Evolutionary conservation across 306 rosid species (phyloP).

Genomic region (Rosa persica): DNA sequence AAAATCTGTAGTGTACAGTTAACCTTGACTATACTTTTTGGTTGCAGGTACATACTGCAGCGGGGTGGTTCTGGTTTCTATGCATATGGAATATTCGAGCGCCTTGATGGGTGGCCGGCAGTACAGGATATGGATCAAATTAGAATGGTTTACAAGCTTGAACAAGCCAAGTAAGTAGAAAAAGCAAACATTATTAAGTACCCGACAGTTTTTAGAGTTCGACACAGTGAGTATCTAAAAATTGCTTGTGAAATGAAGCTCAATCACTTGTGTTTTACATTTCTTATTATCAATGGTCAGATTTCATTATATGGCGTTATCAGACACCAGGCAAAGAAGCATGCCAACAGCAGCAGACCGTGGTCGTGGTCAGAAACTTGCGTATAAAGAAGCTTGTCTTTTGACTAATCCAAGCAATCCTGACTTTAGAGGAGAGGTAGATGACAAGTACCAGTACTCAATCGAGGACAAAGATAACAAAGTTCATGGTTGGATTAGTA

Average conservation of each 20-base stretch:
- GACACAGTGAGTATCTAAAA: neutral
- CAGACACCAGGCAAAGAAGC: constrained; percentile 52
- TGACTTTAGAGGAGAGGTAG: constrained; percentile 65
- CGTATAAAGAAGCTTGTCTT: constrained; percentile 71
- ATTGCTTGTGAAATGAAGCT: neutral
- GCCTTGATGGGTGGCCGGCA: constrained; percentile 52
- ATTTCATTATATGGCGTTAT: constrained; percentile 67
- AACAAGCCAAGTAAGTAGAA: constrained; percentile 36
- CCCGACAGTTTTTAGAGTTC: neutral
- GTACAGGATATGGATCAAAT: constrained; percentile 39
- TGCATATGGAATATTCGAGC: constrained; percentile 54
- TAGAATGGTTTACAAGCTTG: constrained; percentile 56
- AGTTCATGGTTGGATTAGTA: constrained; percentile 70
- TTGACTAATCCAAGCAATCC: constrained; percentile 42
- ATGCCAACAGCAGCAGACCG: constrained; percentile 66
- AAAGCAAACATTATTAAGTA: neutral
- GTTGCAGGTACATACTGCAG: constrained; percentile 57
- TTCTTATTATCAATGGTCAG: constrained; percentile 28
- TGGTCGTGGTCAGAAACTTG: constrained; percentile 24
- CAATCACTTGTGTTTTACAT: neutral
- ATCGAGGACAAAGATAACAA: constrained; percentile 41
- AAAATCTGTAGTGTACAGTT: neutral
- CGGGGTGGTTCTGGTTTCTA: constrained; percentile 67
- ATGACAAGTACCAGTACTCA: constrained; percentile 89
- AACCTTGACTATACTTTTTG: neutral